phyloP scores from a whole-genome alignment of 176 grass and related monocot genomes.

The Aegilops tauschii region DNA sequence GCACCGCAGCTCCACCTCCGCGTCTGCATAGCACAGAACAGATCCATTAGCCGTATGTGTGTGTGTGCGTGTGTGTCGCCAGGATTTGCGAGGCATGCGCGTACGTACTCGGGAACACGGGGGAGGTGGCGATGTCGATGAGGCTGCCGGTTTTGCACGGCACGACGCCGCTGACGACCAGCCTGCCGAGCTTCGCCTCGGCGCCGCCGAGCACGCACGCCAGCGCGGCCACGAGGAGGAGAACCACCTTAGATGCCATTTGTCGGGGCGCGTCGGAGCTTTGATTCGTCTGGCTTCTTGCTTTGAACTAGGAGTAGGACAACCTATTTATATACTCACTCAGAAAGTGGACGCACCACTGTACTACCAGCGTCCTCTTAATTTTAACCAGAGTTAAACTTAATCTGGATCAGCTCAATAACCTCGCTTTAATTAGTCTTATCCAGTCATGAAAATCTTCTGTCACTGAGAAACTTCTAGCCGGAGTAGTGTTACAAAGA shows the following conservation, averaged over 20 bases:
- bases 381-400: not conserved
- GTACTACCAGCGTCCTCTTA: not conserved
- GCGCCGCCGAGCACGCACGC: slow-evolving; percentile 6
- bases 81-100: not conserved
- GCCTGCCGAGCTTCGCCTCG: slow-evolving; percentile 23
- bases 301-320: not conserved
- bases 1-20: slow-evolving; percentile 56
- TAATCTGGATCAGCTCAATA: not conserved
- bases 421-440: not conserved
- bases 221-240: slow-evolving; percentile 5
- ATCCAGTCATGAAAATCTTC: not conserved
- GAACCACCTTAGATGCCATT: slow-evolving; percentile 24
- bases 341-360: not conserved
- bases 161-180: slow-evolving; percentile 46
- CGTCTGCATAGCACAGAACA: slow-evolving; percentile 8
- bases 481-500: not conserved
- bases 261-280: not conserved
- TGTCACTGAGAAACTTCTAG: not conserved
- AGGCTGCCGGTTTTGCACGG: slow-evolving; percentile 57
- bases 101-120: slow-evolving; percentile 40
- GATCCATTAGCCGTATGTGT: too few relatives aligned
- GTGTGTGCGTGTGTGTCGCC: not conserved
- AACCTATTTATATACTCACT: slow-evolving; percentile 7
- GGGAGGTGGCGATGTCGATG: slow-evolving; percentile 51
- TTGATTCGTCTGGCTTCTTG: not conserved